These are phyloP conservation scores for Cyberlindnera bimundalis DNA, from an alignment of 805 yeast species.

Conservation along the genomic window DNA sequence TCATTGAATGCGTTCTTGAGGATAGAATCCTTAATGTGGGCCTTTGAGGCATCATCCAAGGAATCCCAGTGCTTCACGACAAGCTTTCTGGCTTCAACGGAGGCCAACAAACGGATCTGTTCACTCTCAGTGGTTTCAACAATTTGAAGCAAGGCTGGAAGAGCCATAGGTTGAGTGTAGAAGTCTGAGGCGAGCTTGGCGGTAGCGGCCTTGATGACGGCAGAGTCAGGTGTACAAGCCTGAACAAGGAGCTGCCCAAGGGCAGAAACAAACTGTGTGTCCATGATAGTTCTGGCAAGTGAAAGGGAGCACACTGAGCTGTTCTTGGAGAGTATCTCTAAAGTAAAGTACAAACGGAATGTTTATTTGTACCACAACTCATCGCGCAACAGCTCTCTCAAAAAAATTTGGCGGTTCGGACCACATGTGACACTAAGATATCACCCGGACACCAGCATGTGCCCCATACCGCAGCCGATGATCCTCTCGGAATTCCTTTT, in stretches of 20 bases:
- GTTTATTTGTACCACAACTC: constrained; percentile 5
- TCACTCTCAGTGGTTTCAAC: constrained; percentile 66
- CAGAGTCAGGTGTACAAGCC: constrained; percentile 78
- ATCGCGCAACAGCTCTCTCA: constrained; percentile 7
- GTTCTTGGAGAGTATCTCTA: neutral
- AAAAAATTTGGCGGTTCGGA: constrained; percentile 16
- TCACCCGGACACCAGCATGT: too few relatives aligned
- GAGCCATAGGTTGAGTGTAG: constrained; percentile 64
- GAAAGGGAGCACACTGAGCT: neutral
- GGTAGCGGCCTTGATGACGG: constrained; percentile 80
- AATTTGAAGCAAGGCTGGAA: constrained; percentile 81
- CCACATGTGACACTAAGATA: constrained; percentile 4
- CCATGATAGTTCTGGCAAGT: constrained; percentile 32
- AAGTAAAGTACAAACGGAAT: constrained; percentile 1
- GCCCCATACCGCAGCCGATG: too few relatives aligned
- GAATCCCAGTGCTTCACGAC: constrained; percentile 65
- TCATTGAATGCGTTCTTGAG: constrained; percentile 66
- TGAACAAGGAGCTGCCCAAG: constrained; percentile 77
- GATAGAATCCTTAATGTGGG: constrained; percentile 62
- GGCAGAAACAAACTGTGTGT: constrained; percentile 61
- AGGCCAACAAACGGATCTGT: constrained; percentile 86
- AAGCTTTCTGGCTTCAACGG: constrained; percentile 91
- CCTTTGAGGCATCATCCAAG: constrained; percentile 44
- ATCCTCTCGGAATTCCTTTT: too few relatives aligned
- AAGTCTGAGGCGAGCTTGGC: constrained; percentile 67